Conservation (phyloP, 495 filamentous ascomycete genomes). For the Hypoxylon rickii region DNA sequence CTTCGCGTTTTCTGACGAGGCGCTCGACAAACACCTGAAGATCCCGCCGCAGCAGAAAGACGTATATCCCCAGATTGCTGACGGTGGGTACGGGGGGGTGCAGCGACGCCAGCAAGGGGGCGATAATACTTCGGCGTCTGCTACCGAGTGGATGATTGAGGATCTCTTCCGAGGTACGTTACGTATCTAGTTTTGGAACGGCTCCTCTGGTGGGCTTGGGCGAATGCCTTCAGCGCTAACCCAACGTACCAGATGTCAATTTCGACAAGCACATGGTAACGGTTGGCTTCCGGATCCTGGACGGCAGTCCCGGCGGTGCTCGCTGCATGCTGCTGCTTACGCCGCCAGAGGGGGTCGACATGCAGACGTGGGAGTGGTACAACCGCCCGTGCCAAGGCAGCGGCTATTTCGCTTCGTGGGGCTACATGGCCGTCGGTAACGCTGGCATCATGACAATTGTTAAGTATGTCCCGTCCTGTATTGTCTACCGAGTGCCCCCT, state of each 20-base stretch:
- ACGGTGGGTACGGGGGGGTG: not conserved
- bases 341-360: constrained; percentile 12
- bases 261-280: constrained; percentile 1
- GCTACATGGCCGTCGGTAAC: constrained; percentile 15
- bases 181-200: not conserved
- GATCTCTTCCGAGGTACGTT: constrained; percentile 18
- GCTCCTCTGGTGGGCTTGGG: not conserved
- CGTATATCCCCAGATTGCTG: not conserved
- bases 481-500: not conserved
- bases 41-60: constrained; percentile 17
- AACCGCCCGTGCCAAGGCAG: constrained; percentile 16
- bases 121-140: not conserved
- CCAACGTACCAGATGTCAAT: constrained; percentile 11
- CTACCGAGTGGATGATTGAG: constrained; percentile 10
- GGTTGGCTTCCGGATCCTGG: constrained; percentile 12
- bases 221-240: constrained; percentile 3
- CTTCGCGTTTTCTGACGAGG: constrained; percentile 33
- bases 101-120: not conserved
- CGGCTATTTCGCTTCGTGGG: constrained; percentile 32
- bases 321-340: constrained; percentile 12
- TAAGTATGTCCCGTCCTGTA: constrained; percentile 12
- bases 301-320: not conserved
- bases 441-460: constrained; percentile 32
- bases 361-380: constrained; percentile 23
- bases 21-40: constrained; percentile 4